A percentile compares a stretch with the other conserved stretches of the same genome.
These are phyloP conservation scores for Candida coleopterorum DNA, from an alignment of 805 yeast species.

Conservation along the genomic window DNA sequence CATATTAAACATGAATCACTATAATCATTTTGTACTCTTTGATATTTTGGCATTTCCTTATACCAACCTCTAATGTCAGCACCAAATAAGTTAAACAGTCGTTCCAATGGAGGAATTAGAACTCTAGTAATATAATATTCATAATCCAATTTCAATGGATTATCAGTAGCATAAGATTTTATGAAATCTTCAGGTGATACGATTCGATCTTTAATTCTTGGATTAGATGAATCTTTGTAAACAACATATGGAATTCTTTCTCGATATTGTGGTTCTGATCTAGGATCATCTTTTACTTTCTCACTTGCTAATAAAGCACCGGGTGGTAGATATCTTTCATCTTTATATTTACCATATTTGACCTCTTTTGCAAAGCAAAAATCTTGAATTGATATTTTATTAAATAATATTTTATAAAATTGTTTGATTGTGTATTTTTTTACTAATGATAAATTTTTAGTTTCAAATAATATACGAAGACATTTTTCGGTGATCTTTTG, in stretches of 20 bases:
- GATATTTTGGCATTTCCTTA: slow-evolving; percentile 50
- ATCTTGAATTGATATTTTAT: slow-evolving; percentile 67
- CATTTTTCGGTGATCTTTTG: slow-evolving; percentile 74
- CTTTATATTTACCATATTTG: slow-evolving; percentile 75
- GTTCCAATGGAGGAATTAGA: slow-evolving; percentile 82
- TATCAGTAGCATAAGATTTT: slow-evolving; percentile 22
- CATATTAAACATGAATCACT: slow-evolving; percentile 23
- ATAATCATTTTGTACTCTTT: slow-evolving; percentile 7
- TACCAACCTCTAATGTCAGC: slow-evolving; percentile 79
- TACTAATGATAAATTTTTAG: slow-evolving; percentile 64
- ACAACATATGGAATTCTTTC: slow-evolving; percentile 90
- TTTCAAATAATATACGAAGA: slow-evolving; percentile 64
- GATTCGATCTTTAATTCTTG: slow-evolving; percentile 69
- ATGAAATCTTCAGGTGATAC: slow-evolving; percentile 73
- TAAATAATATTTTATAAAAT: slow-evolving; percentile 61
- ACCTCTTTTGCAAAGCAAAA: slow-evolving; percentile 93
- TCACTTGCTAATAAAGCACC: slow-evolving; percentile 82
- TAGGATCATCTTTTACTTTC: slow-evolving; percentile 56
- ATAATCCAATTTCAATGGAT: slow-evolving; percentile 55
- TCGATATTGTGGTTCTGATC: slow-evolving; percentile 79
- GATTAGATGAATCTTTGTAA: slow-evolving; percentile 48
- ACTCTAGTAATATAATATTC: slow-evolving; percentile 84
- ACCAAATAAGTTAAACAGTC: slow-evolving; percentile 79
- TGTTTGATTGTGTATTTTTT: slow-evolving; percentile 61
- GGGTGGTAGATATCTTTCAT: slow-evolving; percentile 72